Evolutionary conservation across 768 basidiomycete genomes (phyloP), one percentile per base, ranked within the genome.

Genomic region (Kwoniella heveanensis): DNA sequence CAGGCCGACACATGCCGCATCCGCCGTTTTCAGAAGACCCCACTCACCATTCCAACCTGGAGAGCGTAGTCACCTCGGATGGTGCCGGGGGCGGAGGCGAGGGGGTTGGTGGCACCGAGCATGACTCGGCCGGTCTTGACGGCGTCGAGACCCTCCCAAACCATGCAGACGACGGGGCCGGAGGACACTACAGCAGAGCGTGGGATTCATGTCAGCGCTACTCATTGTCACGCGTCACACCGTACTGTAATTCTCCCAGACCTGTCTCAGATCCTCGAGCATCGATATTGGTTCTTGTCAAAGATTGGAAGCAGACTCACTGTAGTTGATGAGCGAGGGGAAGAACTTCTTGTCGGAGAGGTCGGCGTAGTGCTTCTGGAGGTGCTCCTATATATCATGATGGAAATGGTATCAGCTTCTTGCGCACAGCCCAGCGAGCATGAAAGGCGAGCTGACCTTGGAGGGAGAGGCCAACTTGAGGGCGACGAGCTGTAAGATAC

Each of bases 291-390:
- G n/a, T n/a, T n/a, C n/a, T n/a, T n/a, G n/a, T n/a, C n/a, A n/a
- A n/a, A n/a, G n/a, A n/a, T n/a, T n/a, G n/a, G n/a, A n/a, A n/a
- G n/a, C n/a, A n/a, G n/a, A 65, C 75, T 64, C 60, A 77, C 75
- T 98, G 85, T 97, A 97, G 80, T 88, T 88, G 86, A 98, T 72
- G 77, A 98, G 82, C 71, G 91, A 90, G 72, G 91, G 90, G 88
- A 98, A 99, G 88, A 99, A 99, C 60, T 86, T 77, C 86, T 95
- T 96, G 72, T 85, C 88, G 81, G 86, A 89, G 83, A 97, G 90
- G 84, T 98, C 96, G 73, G 86, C 90, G 81, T 99, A 99, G 87
- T 99, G 96, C 78, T 91, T 87, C 84, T 96, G 90, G 79, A 99
- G 91, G 83, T 92, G 94, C 76, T 85, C 86, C 65, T 74, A 56